phyloP scores from a whole-genome alignment of 371 early-diverging fungal species.

The Paraphysoderma sedebokerense region DNA sequence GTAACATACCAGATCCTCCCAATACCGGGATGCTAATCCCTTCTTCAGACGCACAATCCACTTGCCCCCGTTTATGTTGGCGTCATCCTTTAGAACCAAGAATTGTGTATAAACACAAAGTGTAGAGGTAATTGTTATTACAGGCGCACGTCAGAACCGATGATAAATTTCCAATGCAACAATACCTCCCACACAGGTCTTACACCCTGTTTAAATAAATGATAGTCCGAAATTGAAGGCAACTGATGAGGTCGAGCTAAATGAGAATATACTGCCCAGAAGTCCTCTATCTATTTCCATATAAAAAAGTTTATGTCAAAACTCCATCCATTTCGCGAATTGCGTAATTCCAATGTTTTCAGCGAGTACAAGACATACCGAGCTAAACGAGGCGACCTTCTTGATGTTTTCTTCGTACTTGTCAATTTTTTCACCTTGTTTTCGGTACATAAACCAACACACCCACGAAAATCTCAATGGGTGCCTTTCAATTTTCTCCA shows the following conservation, averaged over 20 bases:
- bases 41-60: slow-evolving; percentile 94
- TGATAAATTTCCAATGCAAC: not conserved
- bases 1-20: slow-evolving; percentile 63
- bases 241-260: slow-evolving; percentile 72
- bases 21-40: slow-evolving; percentile 80
- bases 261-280: slow-evolving; percentile 76
- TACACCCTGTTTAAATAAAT: slow-evolving; percentile 87
- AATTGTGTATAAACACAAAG: slow-evolving; percentile 1
- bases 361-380: slow-evolving; percentile 24
- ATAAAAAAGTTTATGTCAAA: not conserved
- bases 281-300: slow-evolving; percentile 57
- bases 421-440: slow-evolving; percentile 64
- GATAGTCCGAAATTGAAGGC: slow-evolving; percentile 81
- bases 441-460: too few relatives aligned
- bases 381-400: slow-evolving; percentile 59
- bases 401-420: slow-evolving; percentile 80
- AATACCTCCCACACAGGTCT: slow-evolving; percentile 93
- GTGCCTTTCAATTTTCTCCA: too few relatives aligned
- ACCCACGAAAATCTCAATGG: too few relatives aligned
- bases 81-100: slow-evolving; percentile 35
- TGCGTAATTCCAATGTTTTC: not conserved
- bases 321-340: too few relatives aligned
- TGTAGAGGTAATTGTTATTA: not conserved
- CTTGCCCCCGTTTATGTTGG: slow-evolving; percentile 87
- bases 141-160: not conserved